phyloP scores from a whole-genome alignment of 2,329 filamentous ascomycete species.

The Fusarium haematococcum region DNA sequence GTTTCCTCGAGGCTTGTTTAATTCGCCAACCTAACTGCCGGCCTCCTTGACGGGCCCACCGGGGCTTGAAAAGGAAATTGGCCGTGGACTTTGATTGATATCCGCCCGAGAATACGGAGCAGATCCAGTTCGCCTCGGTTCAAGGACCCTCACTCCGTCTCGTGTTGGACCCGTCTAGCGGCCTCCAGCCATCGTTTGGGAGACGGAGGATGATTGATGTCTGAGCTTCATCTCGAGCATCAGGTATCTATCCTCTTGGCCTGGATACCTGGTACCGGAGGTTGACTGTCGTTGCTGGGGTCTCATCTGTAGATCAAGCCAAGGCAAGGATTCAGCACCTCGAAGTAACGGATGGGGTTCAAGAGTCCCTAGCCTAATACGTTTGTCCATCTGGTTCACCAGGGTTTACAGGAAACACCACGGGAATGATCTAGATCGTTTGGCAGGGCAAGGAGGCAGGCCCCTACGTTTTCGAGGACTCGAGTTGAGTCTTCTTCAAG shows the following conservation, averaged over 20 bases:
- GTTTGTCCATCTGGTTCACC: background rate
- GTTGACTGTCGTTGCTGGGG: background rate
- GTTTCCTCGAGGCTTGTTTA: slow-evolving; percentile 30
- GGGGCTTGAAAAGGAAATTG: slow-evolving; percentile 30
- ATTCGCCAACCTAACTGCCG: slow-evolving; percentile 44
- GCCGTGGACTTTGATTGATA: slow-evolving; percentile 31
- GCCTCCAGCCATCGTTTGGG: slow-evolving; percentile 1
- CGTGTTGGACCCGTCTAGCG: slow-evolving; percentile 12
- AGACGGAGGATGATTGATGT: background rate
- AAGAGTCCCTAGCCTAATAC: background rate
- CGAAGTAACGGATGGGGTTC: background rate
- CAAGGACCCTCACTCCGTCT: slow-evolving; percentile 12
- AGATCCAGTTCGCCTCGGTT: slow-evolving; percentile 29
- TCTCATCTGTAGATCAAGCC: background rate
- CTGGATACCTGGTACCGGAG: background rate
- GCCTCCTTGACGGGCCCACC: slow-evolving; percentile 31
- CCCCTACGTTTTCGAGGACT: background rate
- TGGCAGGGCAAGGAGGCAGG: background rate
- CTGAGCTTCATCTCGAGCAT: background rate
- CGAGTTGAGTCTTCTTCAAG: background rate
- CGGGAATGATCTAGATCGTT: slow-evolving; percentile 11
- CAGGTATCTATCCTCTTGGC: background rate
- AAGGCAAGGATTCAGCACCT: background rate
- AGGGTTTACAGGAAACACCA: slow-evolving; percentile 10
- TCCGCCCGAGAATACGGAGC: slow-evolving; percentile 28